Evolutionary conservation across 441 rosid species (phyloP), one percentile per base, ranked within the genome.

Genomic region (Populus hybrid): DNA sequence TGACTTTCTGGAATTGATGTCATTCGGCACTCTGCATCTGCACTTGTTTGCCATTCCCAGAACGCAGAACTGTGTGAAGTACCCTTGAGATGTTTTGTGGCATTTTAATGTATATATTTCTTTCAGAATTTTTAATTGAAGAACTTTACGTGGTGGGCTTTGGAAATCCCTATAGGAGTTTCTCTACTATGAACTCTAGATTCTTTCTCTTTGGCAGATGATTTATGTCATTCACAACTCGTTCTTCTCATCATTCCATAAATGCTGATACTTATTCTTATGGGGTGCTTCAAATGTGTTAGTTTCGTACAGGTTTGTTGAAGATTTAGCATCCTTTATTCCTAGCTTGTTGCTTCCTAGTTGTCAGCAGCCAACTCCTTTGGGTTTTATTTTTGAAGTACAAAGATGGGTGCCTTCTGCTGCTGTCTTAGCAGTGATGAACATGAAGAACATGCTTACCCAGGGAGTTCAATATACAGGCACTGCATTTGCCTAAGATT

Each of bases 341-440:
- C 61, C 71, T 67, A 24, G 12, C 34, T 77, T 3, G 67, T 59
- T 63, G 72, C 23, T 71, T 71, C 28, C 34, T 70, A 42, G 77
- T 32, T 77, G 71, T 69, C 66, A 32, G 23, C 74, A 81, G 68
- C 28, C 57, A 11, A 64, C 57, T 34, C 69, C 53, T 30, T 9
- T 72, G 68, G 66, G 65, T 73, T 76, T 53, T 16, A 24, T 72
- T 75, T 32, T 65, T 23, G 23, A 36, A 75, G 70, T 40, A 35
- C n/a, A 70, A 71, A 75, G 73, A 87, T 90, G 94, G 87, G 90
- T 76, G 86, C 85, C 40, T 77, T 87, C 71, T 89, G 89, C 84
- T 89, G 91, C 86, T 90, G 94, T 69, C 82, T 84, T 0, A 75
- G 89, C 32, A 74, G 77, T 18, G 90, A 88, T 79, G 92, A 90